Base-by-base conservation (phyloP, 768 basidiomycete genomes). In the Termitomyces sp. region DNA sequence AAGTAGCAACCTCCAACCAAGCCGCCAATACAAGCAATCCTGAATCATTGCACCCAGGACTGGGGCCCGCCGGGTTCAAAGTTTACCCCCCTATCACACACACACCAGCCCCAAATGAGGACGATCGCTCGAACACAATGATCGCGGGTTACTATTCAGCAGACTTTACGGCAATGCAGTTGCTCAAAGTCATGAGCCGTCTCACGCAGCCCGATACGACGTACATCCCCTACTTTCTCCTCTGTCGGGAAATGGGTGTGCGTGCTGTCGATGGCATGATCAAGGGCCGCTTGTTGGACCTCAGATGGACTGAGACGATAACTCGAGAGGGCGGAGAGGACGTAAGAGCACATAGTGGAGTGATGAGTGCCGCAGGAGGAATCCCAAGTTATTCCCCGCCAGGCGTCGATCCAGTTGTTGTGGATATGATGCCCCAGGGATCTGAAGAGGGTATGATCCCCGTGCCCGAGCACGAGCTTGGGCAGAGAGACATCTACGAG, bases 261-360 rank as follows among this genome's bases (percentile, higher is more conserved):
- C 78, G 83, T 9, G 87, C 88, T 5, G 88, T 93, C 8, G 91
- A 93, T 65, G 90, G 87, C 28, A 88, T 93, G 89, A 81, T 94
- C 47, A 84, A 85, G 58, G 88, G 85, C 1, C 78, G 85, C 52
- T 82, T 93, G 50, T 69, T 91, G 53, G 87, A 90, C 66, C 67
- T 91, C 61, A 76, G 88, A 51, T 91, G 89, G 89, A 88, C 86
- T 50, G 86, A 89, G 60, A 74, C 83, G 1, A 77, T 89, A 26
- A 82, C 84, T 48, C 76, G 71, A 62, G 86, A 87, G 65, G 72
- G 68, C 52, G 70, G 64, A 26, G 76, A 74, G 51, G 71, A 67
- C 37, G 60, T 50, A 33, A 59, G 66, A 45, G 60, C 63, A 49
- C 61, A 64, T 52, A 64, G 63, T 60, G 68, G 55, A 38, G 61